Base-by-base conservation (phyloP, 2,329 filamentous ascomycete species). In the Cercospora janseana region DNA sequence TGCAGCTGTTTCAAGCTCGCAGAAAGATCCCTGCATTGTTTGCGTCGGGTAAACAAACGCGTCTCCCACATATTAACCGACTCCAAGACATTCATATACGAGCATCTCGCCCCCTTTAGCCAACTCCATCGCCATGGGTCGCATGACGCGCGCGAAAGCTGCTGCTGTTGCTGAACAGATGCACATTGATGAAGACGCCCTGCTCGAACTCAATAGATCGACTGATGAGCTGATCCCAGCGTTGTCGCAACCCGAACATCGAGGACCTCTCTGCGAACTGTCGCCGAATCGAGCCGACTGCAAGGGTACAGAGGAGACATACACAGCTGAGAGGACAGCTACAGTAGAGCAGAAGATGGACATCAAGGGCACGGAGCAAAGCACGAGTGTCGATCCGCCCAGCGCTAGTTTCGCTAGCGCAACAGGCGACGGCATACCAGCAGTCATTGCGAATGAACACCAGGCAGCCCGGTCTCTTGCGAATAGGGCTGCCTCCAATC, bases 121-220 rank as follows among this genome's bases (percentile, higher is more conserved):
- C 28, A 32, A n/a, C 27, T 2, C 9, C 20, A 12, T 26, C 32
- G 51, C 27, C 21, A 62, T 62, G 59, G 48, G 51, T 37, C 72
- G 72, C 64, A 64, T 74, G 54, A 75, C 72, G 47, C 70, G 73
- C 51, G 70, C 72, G 27, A 63, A 64, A 46, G 66, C 66, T 12
- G 69, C 69, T 38, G 63, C 69, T 57, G 65, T 71, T 61, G 69
- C 70, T 10, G 64, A 69, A 49, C 53, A 62, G 28, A 55, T 68
- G 51, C 69, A 71, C 43, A 60, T 70, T 46, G 62, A 67, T 60
- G 61, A 64, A 29, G 66, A 66, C 48, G 63, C 49, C 4, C 41
- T 67, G 6, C 52, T 63, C 45, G 69, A 69, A 42, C 58, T 66
- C 52, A 58, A 62, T 28, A 56, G 46, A 20, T 51, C 56, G 3